phyloP scores from a whole-genome alignment of 2,329 filamentous ascomycete genomes.

The Clonostachys sp. region DNA sequence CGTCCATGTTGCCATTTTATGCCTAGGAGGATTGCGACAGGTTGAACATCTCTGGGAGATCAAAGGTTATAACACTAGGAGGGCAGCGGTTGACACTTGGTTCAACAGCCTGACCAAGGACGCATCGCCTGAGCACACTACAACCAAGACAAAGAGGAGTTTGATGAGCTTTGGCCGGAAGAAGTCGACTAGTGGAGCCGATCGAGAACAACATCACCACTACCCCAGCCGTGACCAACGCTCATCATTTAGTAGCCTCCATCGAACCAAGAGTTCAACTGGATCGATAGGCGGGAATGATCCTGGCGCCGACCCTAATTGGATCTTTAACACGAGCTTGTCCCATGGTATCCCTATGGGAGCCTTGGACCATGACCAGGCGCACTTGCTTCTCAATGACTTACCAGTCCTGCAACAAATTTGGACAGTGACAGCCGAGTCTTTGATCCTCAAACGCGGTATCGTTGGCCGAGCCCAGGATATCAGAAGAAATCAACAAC shows the following conservation, averaged over 20 bases:
- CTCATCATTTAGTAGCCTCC: constrained; percentile 10
- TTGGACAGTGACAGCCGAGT: constrained; percentile 60
- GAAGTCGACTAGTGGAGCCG: constrained; percentile 38
- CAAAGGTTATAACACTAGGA: constrained; percentile 58
- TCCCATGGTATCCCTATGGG: constrained; percentile 60
- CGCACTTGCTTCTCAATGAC: constrained; percentile 46
- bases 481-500: constrained; percentile 59
- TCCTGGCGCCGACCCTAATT: constrained; percentile 24
- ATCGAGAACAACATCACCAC: constrained; percentile 1
- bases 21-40: constrained; percentile 56
- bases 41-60: constrained; percentile 63
- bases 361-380: constrained; percentile 42
- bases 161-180: constrained; percentile 52
- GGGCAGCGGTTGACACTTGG: constrained; percentile 56
- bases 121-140: constrained; percentile 22
- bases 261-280: constrained; percentile 16
- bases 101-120: constrained; percentile 46
- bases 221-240: constrained; percentile 4
- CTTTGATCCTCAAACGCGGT: constrained; percentile 52
- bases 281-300: constrained; percentile 21
- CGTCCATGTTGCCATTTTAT: constrained; percentile 55
- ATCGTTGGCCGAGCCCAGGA: constrained; percentile 54
- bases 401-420: constrained; percentile 55
- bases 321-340: constrained; percentile 55
- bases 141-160: constrained; percentile 44